These are phyloP conservation scores for Aspergillus baeticus DNA, from an alignment of 495 filamentous ascomycete species.

Conservation along the genomic window DNA sequence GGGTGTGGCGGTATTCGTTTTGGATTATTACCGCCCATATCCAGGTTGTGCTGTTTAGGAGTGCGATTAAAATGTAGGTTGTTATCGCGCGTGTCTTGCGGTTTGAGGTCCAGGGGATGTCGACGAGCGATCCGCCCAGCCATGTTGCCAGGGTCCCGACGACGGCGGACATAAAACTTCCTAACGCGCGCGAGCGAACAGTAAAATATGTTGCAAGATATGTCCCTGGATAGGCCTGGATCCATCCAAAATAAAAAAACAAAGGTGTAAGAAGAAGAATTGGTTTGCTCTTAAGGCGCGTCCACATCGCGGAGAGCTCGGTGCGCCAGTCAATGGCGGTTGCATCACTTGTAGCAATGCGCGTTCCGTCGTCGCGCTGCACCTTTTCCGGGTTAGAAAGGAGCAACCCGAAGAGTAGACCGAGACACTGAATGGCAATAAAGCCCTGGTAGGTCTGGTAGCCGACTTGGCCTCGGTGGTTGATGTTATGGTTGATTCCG, in stretches of 20 bases:
- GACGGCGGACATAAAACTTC: slow-evolving; percentile 45
- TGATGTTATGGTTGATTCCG: slow-evolving; percentile 47
- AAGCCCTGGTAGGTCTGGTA: slow-evolving; percentile 52
- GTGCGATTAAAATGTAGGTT: slow-evolving; percentile 22
- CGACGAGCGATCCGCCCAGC: slow-evolving; percentile 17
- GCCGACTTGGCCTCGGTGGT: slow-evolving; percentile 49
- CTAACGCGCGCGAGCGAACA: slow-evolving; percentile 51
- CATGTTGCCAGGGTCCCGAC: slow-evolving; percentile 41
- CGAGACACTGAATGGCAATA: slow-evolving; percentile 52
- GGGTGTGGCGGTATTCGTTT: slow-evolving; percentile 24
- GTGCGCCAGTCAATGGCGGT: slow-evolving; percentile 36
- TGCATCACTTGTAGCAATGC: neutral
- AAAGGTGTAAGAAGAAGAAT: slow-evolving; percentile 52
- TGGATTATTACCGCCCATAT: slow-evolving; percentile 29
- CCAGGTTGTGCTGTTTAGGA: slow-evolving; percentile 24
- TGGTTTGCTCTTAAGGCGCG: slow-evolving; percentile 38
- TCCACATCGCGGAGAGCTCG: slow-evolving; percentile 31
- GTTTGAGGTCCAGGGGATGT: slow-evolving; percentile 21
- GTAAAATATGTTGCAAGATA: slow-evolving; percentile 59
- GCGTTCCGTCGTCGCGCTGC: slow-evolving; percentile 44
- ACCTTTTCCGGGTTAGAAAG: slow-evolving; percentile 55
- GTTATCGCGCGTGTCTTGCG: slow-evolving; percentile 20
- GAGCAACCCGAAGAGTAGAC: slow-evolving; percentile 44
- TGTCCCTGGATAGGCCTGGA: slow-evolving; percentile 51
- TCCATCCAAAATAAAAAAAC: slow-evolving; percentile 53